phyloP scores from a whole-genome alignment of 352 stramenopile genomes.

The Albugo laibachii region DNA sequence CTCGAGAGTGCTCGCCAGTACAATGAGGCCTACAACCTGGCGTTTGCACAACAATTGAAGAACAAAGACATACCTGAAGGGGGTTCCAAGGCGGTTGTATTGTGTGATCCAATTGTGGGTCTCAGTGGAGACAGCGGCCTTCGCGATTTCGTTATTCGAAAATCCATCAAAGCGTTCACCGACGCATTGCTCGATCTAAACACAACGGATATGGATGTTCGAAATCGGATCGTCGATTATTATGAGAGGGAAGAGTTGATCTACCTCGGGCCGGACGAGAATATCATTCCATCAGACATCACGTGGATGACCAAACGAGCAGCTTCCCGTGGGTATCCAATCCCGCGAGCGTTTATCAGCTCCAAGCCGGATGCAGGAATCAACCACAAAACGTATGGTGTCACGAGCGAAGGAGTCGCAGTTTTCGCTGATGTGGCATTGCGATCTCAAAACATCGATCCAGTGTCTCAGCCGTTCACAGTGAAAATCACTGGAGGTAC shows the following conservation, averaged over 20 bases:
- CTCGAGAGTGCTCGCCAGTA: constrained; percentile 85
- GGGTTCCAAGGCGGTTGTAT: constrained; percentile 90
- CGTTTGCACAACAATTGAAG: constrained; percentile 95
- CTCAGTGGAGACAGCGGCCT: constrained; percentile 56
- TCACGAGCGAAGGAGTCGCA: constrained; percentile 65
- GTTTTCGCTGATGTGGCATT: constrained; percentile 63
- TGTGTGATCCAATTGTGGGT: constrained; percentile 77
- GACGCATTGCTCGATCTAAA: constrained; percentile 94
- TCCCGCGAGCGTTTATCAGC: constrained; percentile 69
- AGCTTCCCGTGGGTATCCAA: constrained; percentile 51
- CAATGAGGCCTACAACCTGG: constrained; percentile 92
- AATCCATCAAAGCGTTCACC: constrained; percentile 92
- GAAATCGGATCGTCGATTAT: constrained; percentile 57
- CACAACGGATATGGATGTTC: constrained; percentile 77
- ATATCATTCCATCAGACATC: constrained; percentile 76
- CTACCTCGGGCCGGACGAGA: constrained; percentile 95
- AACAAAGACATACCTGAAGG: constrained; percentile 99
- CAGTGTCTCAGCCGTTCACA: constrained; percentile 36
- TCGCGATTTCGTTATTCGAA: constrained; percentile 76
- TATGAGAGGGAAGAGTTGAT: constrained; percentile 83
- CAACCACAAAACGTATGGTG: constrained; percentile 76
- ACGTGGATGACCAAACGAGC: constrained; percentile 73
- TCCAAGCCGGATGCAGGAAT: constrained; percentile 70
- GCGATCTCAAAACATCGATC: constrained; percentile 58
- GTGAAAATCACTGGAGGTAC: constrained; percentile 10